phyloP scores from a whole-genome alignment of 495 filamentous ascomycete species.

The Amorphotheca resinae region DNA sequence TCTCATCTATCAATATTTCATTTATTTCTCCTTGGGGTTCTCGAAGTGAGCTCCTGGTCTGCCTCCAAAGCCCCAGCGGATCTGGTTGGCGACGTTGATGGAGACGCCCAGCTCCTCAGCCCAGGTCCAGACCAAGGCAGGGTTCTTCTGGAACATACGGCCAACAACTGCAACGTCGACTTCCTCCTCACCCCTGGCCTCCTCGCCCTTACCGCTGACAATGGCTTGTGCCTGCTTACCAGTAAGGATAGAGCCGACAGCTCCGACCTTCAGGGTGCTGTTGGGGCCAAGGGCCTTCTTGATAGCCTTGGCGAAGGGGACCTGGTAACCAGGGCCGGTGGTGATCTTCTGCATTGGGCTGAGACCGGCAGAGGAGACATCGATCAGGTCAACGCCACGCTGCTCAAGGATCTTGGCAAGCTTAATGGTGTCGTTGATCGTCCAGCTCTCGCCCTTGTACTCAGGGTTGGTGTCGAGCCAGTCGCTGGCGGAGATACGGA shows the following conservation, averaged over 20 bases:
- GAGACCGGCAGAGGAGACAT: constrained; percentile 45
- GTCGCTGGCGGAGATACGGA: constrained; percentile 27
- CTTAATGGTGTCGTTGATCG: constrained; percentile 38
- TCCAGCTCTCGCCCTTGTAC: constrained; percentile 38
- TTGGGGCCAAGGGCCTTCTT: constrained; percentile 49
- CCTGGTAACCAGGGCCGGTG: constrained; percentile 50
- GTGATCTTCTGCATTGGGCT: constrained; percentile 44
- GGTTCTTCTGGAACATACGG: constrained; percentile 57
- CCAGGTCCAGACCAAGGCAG: constrained; percentile 52
- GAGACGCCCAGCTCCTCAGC: constrained; percentile 54
- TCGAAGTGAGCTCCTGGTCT: constrained; percentile 7
- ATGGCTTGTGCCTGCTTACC: constrained; percentile 33
- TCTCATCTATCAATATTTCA: no score
- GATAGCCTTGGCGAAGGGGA: constrained; percentile 47
- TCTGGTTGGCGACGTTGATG: constrained; percentile 54
- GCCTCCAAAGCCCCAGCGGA: constrained; percentile 44
- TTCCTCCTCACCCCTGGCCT: constrained; percentile 29
- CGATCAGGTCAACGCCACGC: constrained; percentile 50
- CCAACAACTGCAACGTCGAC: constrained; percentile 51
- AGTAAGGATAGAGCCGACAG: constrained; percentile 50
- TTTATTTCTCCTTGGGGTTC: no score
- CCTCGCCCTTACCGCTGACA: constrained; percentile 14
- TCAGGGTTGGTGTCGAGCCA: constrained; percentile 27
- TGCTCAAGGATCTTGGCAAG: constrained; percentile 40
- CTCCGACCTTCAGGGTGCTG: constrained; percentile 35